phyloP scores from a whole-genome alignment of 768 basidiomycete genomes.

The Rhodotorula graminis region DNA sequence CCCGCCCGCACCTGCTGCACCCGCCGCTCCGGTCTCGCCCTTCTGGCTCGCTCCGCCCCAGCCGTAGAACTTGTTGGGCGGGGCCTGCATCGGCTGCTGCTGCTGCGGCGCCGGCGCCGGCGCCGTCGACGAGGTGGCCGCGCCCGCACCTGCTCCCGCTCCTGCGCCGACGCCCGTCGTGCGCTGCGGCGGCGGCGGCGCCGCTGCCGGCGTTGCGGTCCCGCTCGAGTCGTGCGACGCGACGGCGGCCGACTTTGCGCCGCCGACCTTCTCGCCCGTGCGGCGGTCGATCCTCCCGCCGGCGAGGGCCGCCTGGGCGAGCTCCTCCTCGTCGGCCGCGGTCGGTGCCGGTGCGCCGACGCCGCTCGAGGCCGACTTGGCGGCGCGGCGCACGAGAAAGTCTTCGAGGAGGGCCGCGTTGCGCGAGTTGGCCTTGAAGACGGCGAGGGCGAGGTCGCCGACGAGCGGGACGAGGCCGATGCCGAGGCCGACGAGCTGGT shows the following conservation, averaged over 20 bases:
- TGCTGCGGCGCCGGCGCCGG: neutral
- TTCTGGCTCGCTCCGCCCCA: conserved; percentile 2
- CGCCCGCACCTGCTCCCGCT: too few species aligned
- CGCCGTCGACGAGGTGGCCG: too few species aligned
- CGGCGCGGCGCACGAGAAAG: conserved; percentile 52
- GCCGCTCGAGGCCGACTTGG: neutral
- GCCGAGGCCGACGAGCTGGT: conserved; percentile 64
- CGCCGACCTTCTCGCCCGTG: conserved; percentile 21
- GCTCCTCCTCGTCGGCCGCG: conserved; percentile 7
- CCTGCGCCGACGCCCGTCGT: neutral
- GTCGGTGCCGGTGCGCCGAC: too few species aligned
- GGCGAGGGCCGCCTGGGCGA: neutral
- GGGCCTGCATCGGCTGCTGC: neutral
- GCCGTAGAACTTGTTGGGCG: neutral
- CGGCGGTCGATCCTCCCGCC: conserved; percentile 12
- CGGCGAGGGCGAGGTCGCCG: conserved; percentile 64
- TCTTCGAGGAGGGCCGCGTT: conserved; percentile 73
- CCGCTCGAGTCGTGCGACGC: neutral
- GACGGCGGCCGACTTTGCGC: neutral
- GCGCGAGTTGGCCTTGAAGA: conserved; percentile 80
- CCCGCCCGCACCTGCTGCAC: neutral
- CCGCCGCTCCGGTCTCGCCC: neutral
- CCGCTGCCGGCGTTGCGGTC: neutral
- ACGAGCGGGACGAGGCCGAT: conserved; percentile 63
- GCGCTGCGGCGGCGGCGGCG: neutral